These are phyloP conservation scores for Thraustochytrium striatum DNA, from an alignment of 352 stramenopile genomes.

Conservation along the genomic window DNA sequence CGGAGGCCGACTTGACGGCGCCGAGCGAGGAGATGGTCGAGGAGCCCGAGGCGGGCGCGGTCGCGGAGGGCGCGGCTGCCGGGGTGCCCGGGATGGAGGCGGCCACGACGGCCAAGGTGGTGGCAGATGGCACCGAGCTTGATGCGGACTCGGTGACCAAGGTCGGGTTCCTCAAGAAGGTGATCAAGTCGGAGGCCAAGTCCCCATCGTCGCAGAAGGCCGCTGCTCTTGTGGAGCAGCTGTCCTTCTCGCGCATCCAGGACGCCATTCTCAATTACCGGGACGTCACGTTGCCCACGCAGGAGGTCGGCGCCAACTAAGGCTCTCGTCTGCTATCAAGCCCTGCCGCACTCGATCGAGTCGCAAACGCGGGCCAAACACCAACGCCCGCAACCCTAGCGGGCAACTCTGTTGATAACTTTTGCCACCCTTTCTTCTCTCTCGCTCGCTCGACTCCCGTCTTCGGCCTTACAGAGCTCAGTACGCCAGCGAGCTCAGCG, in stretches of 20 bases:
- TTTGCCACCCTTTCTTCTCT: no score
- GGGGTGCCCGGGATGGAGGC: not conserved
- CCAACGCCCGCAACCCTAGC: no score
- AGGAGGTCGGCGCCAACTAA: slow-evolving; percentile 29
- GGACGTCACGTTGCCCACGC: slow-evolving; percentile 10
- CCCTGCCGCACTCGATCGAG: no score
- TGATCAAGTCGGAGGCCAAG: not conserved
- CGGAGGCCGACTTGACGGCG: slow-evolving; percentile 21
- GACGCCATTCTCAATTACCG: not conserved
- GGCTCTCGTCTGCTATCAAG: no score
- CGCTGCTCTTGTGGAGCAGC: not conserved
- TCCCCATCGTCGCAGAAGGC: not conserved
- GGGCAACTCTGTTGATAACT: no score
- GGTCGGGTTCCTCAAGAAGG: slow-evolving; percentile 25
- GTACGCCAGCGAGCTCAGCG: no score
- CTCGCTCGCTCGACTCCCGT: no score
- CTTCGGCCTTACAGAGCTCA: no score
- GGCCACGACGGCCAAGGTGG: slow-evolving; percentile 3
- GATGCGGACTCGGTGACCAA: slow-evolving; percentile 23
- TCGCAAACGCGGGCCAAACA: no score
- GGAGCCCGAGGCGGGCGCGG: not conserved
- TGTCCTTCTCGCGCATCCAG: slow-evolving; percentile 31
- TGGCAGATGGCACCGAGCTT: slow-evolving; percentile 28
- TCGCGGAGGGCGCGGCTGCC: not conserved
- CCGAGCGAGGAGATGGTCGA: slow-evolving; percentile 16